A percentile compares a stretch with the other conserved stretches of the same genome.
Conservation (phyloP, 2,329 filamentous ascomycete species). For the Diaporthe sp. region DNA sequence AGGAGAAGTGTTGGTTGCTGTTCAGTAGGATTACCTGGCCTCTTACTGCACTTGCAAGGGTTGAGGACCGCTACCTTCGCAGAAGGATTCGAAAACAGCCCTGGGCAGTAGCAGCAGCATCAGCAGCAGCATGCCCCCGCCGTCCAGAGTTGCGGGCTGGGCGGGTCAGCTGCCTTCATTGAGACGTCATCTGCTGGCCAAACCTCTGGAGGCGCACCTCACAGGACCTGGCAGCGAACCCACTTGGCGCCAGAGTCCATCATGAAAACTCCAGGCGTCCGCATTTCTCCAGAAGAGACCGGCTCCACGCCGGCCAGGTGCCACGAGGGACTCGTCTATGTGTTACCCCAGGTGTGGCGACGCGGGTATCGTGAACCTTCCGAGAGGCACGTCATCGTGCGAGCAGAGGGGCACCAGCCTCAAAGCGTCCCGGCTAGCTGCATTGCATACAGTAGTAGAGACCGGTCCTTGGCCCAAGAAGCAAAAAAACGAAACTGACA, state of each 20-base stretch:
- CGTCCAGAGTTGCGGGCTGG: conserved; percentile 10
- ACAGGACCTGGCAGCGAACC: conserved; percentile 24
- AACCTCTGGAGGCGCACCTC: neutral
- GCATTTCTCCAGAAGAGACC: neutral
- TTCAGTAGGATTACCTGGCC: conserved; percentile 6
- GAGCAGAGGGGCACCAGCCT: conserved; percentile 25
- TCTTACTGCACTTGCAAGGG: conserved; percentile 7
- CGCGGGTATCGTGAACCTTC: neutral
- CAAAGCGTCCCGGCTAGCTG: conserved; percentile 9
- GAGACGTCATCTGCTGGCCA: conserved; percentile 28
- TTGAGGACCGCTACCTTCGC: neutral
- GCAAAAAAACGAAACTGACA: neutral
- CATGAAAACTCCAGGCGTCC: conserved; percentile 1
- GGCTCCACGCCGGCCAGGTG: neutral
- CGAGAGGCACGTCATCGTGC: conserved; percentile 29
- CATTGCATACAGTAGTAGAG: neutral
- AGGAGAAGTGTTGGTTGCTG: conserved; percentile 11
- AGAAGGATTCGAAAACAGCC: neutral
- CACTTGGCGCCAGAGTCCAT: conserved; percentile 18
- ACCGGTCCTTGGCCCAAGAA: neutral
- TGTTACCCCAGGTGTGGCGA: conserved; percentile 25
- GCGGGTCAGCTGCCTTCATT: conserved; percentile 33
- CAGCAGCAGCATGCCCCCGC: neutral
- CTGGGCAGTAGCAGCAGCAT: neutral
- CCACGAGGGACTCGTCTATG: conserved; percentile 15